Conservation (phyloP, 441 rosid genomes). For the Capsella rubella region DNA sequence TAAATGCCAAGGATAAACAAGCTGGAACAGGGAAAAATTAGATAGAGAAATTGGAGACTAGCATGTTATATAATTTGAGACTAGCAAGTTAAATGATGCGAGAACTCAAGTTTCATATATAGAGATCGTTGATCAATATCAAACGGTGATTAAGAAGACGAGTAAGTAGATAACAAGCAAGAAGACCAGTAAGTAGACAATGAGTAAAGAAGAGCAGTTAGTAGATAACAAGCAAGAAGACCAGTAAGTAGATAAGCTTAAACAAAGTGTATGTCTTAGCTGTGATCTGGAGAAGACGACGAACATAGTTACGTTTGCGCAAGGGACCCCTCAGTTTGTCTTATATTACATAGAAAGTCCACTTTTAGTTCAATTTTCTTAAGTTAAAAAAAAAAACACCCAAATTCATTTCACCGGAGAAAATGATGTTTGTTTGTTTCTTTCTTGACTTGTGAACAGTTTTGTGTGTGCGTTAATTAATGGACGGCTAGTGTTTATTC, state of each 20-base stretch:
- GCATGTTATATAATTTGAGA: neutral
- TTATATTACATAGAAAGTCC: slow-evolving; percentile 31
- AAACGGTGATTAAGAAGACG: neutral
- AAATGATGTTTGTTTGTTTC: slow-evolving; percentile 7
- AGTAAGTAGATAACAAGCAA: slow-evolving; percentile 1
- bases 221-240: slow-evolving; percentile 13
- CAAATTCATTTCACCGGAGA: slow-evolving; percentile 25
- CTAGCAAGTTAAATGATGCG: neutral
- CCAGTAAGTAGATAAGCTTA: slow-evolving; percentile 20
- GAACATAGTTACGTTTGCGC: slow-evolving; percentile 15
- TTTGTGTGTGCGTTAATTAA: slow-evolving; percentile 32
- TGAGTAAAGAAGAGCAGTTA: neutral
- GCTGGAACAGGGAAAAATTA: neutral
- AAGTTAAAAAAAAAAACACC: neutral
- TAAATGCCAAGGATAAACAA: neutral
- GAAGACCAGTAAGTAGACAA: slow-evolving; percentile 11
- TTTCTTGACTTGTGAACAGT: slow-evolving; percentile 21
- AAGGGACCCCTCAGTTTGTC: slow-evolving; percentile 34
- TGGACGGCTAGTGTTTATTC: slow-evolving; percentile 33
- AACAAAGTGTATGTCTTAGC: slow-evolving; percentile 1
- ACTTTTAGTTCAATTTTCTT: slow-evolving; percentile 29
- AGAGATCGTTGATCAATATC: slow-evolving; percentile 15
- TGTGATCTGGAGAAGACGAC: slow-evolving; percentile 29
- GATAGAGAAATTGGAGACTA: slow-evolving; percentile 5
- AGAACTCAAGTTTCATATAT: neutral